Evolutionary conservation across 2,329 filamentous ascomycete species (phyloP).

Genomic region (Hypoxylon rubiginosum): DNA sequence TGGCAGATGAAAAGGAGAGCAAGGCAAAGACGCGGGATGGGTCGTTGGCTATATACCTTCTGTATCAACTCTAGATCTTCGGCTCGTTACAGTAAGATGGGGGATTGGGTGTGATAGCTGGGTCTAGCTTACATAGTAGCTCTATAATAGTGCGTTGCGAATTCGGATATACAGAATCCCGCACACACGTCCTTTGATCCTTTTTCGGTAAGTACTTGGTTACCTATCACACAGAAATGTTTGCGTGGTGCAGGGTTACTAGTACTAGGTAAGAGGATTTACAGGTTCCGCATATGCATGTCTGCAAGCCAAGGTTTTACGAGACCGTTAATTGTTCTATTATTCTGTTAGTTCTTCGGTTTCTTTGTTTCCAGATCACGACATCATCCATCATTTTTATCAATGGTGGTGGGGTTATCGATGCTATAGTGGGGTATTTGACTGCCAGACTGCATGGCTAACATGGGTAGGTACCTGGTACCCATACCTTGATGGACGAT

Average conservation of each 20-base stretch:
- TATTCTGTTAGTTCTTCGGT: not conserved
- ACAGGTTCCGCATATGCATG: not conserved
- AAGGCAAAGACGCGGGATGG: conserved; percentile 16
- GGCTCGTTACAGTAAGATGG: conserved; percentile 37
- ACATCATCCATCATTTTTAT: conserved; percentile 13
- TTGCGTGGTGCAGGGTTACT: not conserved
- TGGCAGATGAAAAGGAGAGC: conserved; percentile 2
- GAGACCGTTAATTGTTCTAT: not conserved
- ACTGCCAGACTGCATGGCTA: not conserved
- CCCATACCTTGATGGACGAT: conserved; percentile 24
- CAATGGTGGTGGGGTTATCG: conserved; percentile 11
- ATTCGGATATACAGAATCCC: conserved; percentile 29
- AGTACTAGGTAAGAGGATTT: no score
- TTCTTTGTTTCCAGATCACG: conserved; percentile 24
- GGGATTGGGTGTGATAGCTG: not conserved
- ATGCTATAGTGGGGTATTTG: conserved; percentile 15
- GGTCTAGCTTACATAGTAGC: not conserved
- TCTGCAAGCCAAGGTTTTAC: conserved; percentile 15
- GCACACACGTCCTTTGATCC: not conserved
- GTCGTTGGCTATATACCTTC: conserved; percentile 22
- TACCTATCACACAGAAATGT: not conserved
- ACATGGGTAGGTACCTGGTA: not conserved
- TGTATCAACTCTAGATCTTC: conserved; percentile 12
- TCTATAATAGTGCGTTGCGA: conserved; percentile 27
- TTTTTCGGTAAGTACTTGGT: not conserved